Evolutionary conservation across 208 protist species (phyloP).

Genomic region (Wallacemonas rigidus): DNA sequence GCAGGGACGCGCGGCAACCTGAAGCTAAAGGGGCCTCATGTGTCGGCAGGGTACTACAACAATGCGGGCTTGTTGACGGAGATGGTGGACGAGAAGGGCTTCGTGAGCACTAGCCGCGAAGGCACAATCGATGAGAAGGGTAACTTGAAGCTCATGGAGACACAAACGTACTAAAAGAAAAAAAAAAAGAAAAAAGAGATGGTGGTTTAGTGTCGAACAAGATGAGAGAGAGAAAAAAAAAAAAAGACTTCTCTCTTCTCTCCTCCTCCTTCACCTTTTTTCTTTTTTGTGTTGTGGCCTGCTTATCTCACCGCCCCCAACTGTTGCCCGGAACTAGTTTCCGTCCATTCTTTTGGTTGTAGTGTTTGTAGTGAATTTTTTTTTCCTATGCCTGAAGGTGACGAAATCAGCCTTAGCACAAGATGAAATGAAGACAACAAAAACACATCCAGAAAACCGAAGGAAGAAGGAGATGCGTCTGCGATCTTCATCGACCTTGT

Average conservation of each 20-base stretch:
- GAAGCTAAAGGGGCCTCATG: conserved; percentile 84
- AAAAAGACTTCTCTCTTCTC: conserved; percentile 10
- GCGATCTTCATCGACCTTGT: too few relatives aligned
- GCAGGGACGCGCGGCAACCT: conserved; percentile 85
- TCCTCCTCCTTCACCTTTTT: conserved; percentile 3
- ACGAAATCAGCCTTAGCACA: conserved; percentile 5
- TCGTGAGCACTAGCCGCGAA: conserved; percentile 86
- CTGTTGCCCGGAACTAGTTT: too few relatives aligned
- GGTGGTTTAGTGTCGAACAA: too few relatives aligned
- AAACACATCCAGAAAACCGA: not conserved
- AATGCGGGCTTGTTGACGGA: conserved; percentile 90
- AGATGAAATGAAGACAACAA: not conserved
- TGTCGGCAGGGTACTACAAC: conserved; percentile 89
- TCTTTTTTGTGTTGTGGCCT: conserved; percentile 18
- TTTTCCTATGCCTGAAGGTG: not conserved
- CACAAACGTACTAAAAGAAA: conserved; percentile 70
- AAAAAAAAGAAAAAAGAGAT: not conserved
- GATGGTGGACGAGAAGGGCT: conserved; percentile 88
- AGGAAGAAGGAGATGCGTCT: too few relatives aligned
- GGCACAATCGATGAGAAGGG: conserved; percentile 75
- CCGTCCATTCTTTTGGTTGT: not conserved
- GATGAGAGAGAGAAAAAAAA: not conserved
- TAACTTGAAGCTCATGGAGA: conserved; percentile 46
- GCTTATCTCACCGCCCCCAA: not conserved
- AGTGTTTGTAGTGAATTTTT: conserved; percentile 16